phyloP scores from a whole-genome alignment of 257 asterid genomes.

The Ajuga chamaepitys region DNA sequence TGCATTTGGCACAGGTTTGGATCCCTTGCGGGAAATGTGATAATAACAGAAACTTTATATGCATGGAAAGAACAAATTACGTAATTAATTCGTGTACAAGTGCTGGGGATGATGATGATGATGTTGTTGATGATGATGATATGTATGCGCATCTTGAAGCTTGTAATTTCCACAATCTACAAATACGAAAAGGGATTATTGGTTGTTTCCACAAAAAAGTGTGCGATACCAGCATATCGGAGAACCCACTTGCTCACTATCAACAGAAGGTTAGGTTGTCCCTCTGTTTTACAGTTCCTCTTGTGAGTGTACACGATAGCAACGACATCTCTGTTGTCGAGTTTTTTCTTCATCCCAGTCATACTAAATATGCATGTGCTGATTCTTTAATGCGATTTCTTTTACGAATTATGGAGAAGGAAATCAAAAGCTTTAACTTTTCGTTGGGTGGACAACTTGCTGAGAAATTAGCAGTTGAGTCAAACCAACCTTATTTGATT shows the following conservation, averaged over 20 bases:
- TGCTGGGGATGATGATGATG: too few species aligned
- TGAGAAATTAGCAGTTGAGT: too few species aligned
- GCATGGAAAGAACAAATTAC: neutral
- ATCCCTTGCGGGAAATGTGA: too few species aligned
- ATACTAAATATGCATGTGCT: too few species aligned
- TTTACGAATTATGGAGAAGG: neutral
- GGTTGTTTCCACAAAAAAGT: neutral
- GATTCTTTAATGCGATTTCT: neutral
- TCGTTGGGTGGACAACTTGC: too few species aligned
- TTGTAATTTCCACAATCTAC: neutral
- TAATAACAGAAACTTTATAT: too few species aligned
- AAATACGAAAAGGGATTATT: neutral
- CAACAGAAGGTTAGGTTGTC: neutral
- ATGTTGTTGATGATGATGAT: too few species aligned
- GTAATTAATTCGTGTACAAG: neutral
- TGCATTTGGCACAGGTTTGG: too few species aligned
- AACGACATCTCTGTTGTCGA: too few species aligned
- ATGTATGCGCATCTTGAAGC: neutral
- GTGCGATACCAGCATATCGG: neutral
- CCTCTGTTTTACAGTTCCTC: neutral
- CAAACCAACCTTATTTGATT: neutral
- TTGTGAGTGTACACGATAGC: neutral
- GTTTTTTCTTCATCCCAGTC: too few species aligned
- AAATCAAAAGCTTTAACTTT: neutral
- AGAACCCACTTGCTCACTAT: slow-evolving; percentile 4